Evolutionary conservation across 202 grass and related monocot genomes (phyloP).

Genomic region (Cymbopogon flexuosus): DNA sequence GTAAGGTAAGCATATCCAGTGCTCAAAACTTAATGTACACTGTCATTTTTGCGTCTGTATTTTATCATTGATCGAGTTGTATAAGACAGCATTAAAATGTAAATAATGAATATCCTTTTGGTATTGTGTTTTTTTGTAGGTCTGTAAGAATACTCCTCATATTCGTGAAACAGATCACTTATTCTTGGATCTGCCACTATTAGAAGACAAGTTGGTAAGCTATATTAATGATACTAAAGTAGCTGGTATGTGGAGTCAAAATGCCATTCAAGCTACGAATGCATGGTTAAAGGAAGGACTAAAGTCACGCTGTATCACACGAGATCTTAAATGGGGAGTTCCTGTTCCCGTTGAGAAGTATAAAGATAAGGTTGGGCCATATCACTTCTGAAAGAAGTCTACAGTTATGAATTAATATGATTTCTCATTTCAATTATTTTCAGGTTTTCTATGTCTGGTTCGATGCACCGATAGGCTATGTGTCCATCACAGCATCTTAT

Average conservation of each 20-base stretch:
- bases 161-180: slow-evolving; percentile 91
- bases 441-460: slow-evolving; percentile 99
- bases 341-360: slow-evolving; percentile 92
- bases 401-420: slow-evolving; percentile 11
- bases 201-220: slow-evolving; percentile 65
- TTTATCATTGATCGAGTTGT: not conserved
- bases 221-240: slow-evolving; percentile 82
- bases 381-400: not conserved
- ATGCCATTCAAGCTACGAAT: slow-evolving; percentile 93
- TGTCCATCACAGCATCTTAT: slow-evolving; percentile 95
- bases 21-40: not conserved
- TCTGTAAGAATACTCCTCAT: slow-evolving; percentile 64
- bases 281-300: slow-evolving; percentile 98
- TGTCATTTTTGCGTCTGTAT: not conserved
- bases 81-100: not conserved
- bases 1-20: slow-evolving; percentile 58
- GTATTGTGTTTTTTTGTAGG: slow-evolving; percentile 40
- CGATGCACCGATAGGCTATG: slow-evolving; percentile 94
- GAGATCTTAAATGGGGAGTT: slow-evolving; percentile 99
- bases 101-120: not conserved
- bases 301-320: slow-evolving; percentile 83
- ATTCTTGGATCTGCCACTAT: slow-evolving; percentile 80
- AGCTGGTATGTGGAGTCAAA: slow-evolving; percentile 89
- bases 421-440: slow-evolving; percentile 22
- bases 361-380: slow-evolving; percentile 75